Evolutionary conservation across 2,329 filamentous ascomycete species (phyloP).

Genomic region (Orbilia javanica): DNA sequence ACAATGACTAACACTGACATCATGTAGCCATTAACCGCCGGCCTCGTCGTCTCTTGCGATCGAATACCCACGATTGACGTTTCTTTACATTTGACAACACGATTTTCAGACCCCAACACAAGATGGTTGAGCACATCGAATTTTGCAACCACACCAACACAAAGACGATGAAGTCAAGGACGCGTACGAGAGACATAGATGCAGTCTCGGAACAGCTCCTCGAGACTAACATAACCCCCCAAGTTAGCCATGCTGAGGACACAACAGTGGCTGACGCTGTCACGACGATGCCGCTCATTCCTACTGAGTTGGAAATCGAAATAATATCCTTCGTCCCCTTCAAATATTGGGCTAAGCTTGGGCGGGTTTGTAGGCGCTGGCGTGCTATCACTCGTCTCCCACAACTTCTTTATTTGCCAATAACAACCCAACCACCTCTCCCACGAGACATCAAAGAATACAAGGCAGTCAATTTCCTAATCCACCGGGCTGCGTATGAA

Average conservation of each 20-base stretch:
- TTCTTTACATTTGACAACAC: too few species aligned
- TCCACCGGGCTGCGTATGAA: slow-evolving; percentile 33
- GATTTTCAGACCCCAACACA: too few species aligned
- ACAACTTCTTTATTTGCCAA: not conserved
- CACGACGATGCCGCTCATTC: not conserved
- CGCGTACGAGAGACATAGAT: too few species aligned
- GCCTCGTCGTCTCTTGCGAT: not conserved
- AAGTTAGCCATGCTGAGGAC: not conserved
- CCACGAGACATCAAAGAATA: not conserved
- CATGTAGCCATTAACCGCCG: not conserved
- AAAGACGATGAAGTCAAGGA: not conserved
- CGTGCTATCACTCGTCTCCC: slow-evolving; percentile 5
- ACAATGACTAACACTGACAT: not conserved
- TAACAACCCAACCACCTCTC: not conserved
- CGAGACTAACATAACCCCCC: too few species aligned
- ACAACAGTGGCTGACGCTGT: not conserved
- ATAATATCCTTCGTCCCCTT: slow-evolving; percentile 27
- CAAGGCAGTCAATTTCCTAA: slow-evolving; percentile 10
- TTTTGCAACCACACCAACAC: not conserved
- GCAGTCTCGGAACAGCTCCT: too few species aligned
- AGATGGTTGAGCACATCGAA: not conserved
- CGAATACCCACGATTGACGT: not conserved
- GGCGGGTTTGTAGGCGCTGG: slow-evolving; percentile 45
- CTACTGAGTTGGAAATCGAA: slow-evolving; percentile 28
- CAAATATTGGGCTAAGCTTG: not conserved